Percentiles rank a stretch among this genome's conserved stretches.
Conservation (phyloP, 257 asterid species). For the Nicotiana otophora region DNA sequence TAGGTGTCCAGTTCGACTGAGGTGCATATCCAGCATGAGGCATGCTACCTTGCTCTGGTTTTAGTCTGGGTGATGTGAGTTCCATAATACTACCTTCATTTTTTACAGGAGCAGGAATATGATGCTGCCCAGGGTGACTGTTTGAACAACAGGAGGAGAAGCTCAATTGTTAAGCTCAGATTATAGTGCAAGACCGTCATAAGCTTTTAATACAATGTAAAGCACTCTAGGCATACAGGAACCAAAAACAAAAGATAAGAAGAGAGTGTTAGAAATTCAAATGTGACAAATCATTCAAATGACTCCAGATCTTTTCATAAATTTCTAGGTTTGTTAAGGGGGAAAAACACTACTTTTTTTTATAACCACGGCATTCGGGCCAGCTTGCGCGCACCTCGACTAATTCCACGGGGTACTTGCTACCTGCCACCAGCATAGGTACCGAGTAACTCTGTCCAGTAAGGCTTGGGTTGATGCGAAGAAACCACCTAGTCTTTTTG, state of each 20-base stretch:
- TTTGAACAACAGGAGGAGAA: conserved; percentile 16
- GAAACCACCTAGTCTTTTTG: too few relatives aligned
- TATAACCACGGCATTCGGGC: too few relatives aligned
- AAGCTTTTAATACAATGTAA: background rate
- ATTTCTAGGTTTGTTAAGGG: background rate
- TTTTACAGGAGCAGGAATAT: conserved; percentile 32
- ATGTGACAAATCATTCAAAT: too few relatives aligned
- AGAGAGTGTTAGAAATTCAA: background rate
- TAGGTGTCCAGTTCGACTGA: conserved; percentile 55
- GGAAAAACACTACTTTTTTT: background rate
- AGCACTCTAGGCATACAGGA: background rate
- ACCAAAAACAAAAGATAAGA: background rate
- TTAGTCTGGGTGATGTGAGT: conserved; percentile 66
- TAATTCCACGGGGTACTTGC: too few relatives aligned
- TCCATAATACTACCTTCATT: conserved; percentile 44
- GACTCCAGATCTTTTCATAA: background rate
- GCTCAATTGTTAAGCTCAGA: conserved; percentile 17
- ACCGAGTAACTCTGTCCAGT: too few relatives aligned
- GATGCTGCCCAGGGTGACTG: conserved; percentile 55
- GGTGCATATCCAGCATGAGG: conserved; percentile 43
- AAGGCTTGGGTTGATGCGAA: too few relatives aligned
- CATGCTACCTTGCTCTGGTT: conserved; percentile 53
- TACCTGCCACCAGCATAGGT: too few relatives aligned
- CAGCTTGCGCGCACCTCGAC: too few relatives aligned
- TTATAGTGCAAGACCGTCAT: background rate